These are phyloP conservation scores for Acer saccharum DNA, from an alignment of 345 rosid species.

Conservation along the genomic window DNA sequence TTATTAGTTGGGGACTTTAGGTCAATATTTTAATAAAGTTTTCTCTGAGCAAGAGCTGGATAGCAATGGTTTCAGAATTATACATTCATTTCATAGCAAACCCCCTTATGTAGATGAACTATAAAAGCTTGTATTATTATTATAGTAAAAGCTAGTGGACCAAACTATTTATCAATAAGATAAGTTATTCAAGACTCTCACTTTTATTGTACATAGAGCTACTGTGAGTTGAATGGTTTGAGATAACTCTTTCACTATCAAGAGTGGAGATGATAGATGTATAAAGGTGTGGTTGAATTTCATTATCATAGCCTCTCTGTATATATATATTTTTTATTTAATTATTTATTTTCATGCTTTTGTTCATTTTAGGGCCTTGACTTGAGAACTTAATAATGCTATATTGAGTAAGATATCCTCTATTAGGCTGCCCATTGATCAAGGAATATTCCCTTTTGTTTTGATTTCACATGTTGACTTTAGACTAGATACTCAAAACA, in stretches of 20 bases:
- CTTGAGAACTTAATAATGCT: not conserved
- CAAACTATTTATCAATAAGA: too few relatives aligned
- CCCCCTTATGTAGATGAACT: not conserved
- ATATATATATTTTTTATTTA: too few relatives aligned
- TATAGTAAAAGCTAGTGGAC: too few relatives aligned
- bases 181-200: not conserved
- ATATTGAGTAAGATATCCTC: not conserved
- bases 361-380: not conserved
- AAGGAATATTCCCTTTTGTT: constrained; percentile 1
- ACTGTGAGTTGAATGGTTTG: not conserved
- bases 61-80: not conserved
- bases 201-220: not conserved
- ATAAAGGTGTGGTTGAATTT: not conserved
- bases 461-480: not conserved
- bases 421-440: not conserved
- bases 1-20: too few relatives aligned
- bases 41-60: not conserved
- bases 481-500: constrained; percentile 1
- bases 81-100: not conserved
- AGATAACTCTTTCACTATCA: not conserved
- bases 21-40: not conserved
- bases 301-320: not conserved
- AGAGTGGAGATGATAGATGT: not conserved
- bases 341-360: not conserved
- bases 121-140: too few relatives aligned